Conservation (phyloP, 2,329 filamentous ascomycete genomes). For the Botrytis elliptica region DNA sequence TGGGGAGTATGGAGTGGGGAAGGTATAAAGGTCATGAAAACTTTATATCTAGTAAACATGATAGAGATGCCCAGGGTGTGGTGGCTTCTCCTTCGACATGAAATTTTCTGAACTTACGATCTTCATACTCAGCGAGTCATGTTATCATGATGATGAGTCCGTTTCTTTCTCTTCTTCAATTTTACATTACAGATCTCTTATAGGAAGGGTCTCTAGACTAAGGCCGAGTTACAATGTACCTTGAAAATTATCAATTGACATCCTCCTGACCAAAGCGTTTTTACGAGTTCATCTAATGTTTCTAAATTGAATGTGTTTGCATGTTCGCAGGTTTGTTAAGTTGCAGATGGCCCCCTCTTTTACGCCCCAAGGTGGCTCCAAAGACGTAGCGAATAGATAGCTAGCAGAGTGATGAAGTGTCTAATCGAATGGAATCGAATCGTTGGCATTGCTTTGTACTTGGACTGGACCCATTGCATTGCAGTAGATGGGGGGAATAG, state of each 20-base stretch:
- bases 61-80: conserved; percentile 23
- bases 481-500: neutral
- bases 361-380: neutral
- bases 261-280: conserved; percentile 27
- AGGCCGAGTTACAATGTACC: conserved; percentile 35
- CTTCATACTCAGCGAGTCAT: conserved; percentile 38
- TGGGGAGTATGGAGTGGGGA: conserved; percentile 11
- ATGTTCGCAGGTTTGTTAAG: neutral
- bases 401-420: conserved; percentile 4
- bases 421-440: neutral
- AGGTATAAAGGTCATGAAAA: conserved; percentile 21
- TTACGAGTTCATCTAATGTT: neutral
- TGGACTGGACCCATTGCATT: neutral
- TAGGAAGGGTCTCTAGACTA: conserved; percentile 34
- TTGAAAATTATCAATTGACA: conserved; percentile 31
- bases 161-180: conserved; percentile 36
- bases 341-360: neutral
- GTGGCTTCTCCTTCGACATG: conserved; percentile 27
- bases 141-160: conserved; percentile 21
- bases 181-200: conserved; percentile 36
- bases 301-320: neutral
- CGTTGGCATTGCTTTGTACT: neutral
- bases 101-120: conserved; percentile 34
- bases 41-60: conserved; percentile 25
- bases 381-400: neutral